Evolutionary conservation across 2,329 filamentous ascomycete species (phyloP).

Genomic region (Knufia petricola): DNA sequence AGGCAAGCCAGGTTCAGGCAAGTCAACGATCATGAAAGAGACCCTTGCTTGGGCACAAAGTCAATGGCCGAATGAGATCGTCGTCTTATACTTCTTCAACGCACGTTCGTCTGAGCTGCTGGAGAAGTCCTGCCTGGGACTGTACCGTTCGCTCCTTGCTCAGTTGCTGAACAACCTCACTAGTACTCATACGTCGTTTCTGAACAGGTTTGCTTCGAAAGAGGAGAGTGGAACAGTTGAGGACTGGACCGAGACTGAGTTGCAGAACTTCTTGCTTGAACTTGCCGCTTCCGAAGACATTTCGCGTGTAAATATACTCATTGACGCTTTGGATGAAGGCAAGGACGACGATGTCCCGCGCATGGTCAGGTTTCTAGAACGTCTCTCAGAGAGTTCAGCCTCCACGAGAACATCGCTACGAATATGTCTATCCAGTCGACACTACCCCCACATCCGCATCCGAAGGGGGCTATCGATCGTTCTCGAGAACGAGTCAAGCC

Average conservation of each 20-base stretch:
- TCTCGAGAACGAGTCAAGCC: too few relatives aligned
- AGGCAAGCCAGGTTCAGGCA: constrained; percentile 32
- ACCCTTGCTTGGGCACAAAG: constrained; percentile 9
- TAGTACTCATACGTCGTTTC: background rate
- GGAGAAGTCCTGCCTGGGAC: constrained; percentile 39
- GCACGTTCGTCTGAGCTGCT: constrained; percentile 32
- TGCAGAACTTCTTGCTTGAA: constrained; percentile 19
- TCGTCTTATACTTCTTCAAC: constrained; percentile 44
- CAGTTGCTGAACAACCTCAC: constrained; percentile 18
- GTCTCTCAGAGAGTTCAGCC: too few relatives aligned
- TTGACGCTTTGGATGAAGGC: constrained; percentile 42
- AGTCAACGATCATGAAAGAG: constrained; percentile 30
- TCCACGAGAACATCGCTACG: too few relatives aligned
- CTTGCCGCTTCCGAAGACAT: background rate
- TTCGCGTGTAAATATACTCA: constrained; percentile 28
- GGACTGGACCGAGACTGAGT: constrained; percentile 12
- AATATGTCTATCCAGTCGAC: too few relatives aligned
- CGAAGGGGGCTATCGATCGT: too few relatives aligned
- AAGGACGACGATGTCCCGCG: constrained; percentile 30
- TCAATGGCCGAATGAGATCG: constrained; percentile 4
- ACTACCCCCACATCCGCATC: too few relatives aligned
- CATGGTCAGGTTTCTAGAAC: too few relatives aligned
- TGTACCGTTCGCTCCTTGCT: constrained; percentile 37
- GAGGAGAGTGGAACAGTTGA: constrained; percentile 17
- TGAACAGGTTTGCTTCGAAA: constrained; percentile 18